Base-by-base conservation (phyloP, 192 early-diverging fungal genomes). In the Spizellomyces sp. region DNA sequence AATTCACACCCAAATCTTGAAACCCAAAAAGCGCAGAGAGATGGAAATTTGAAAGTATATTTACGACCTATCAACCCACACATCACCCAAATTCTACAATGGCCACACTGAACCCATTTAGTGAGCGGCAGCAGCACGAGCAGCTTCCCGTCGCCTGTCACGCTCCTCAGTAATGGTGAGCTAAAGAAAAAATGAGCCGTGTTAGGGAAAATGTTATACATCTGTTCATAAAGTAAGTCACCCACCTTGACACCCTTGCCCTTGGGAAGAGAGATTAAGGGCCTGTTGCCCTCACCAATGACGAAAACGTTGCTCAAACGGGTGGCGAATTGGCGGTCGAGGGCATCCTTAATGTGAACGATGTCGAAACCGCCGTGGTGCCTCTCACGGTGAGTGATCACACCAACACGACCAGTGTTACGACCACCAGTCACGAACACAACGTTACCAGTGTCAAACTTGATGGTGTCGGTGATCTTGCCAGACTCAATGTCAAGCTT, bases 151-250 rank as follows among this genome's bases (percentile, higher is more conserved):
- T 74, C 95, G 89, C 50, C 91, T 81, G 86, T 99, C 97, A 85
- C 97, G 93, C 90, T 99, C 96, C 90, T 99, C 96, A 73, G 96
- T 87, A 78, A 99, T 98, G 80, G 95, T 94, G 76, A 98, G 92
- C 93, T 95, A 74, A 12, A 61, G n/a, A 0, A 45, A 48, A 36
- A 36, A 3, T 36, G 3, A 0, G 27, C 3, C 27, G 27, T 2
- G 27, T 36, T 36, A 36, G 27, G 8, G 1, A 0, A 69, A n/a
- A 8, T n/a, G 42, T 12, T 19, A 64, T 47, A 17, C 4, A 69
- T 9, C 0, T 15, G 36, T 36, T 0, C 67, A n/a, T 43, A 4
- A 58, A 4, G 42, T 9, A 15, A 71, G 54, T 41, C 41, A 56
- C 52, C 15, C 48, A 74, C 72, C 72, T 77, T 95, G 82, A 98